A percentile compares a stretch with the other conserved stretches of the same genome.
Conservation (phyloP, 1,284 basidiomycete genomes). For the Volvariella volvacea region DNA sequence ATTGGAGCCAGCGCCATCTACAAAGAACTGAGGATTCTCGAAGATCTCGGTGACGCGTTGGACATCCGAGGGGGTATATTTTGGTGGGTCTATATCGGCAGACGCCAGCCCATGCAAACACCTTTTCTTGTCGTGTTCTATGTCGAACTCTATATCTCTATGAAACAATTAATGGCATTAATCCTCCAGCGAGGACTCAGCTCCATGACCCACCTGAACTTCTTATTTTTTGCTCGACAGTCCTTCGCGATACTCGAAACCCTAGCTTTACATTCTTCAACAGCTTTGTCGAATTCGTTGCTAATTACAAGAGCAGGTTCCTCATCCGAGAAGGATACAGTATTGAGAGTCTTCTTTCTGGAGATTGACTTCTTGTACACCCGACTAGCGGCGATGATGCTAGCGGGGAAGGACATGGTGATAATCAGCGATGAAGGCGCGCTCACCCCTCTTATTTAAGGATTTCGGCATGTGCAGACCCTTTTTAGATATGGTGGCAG, state of each 20-base stretch:
- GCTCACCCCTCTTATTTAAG: too few relatives aligned
- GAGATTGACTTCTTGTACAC: not conserved
- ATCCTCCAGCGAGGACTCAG: not conserved
- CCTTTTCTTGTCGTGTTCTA: conserved; percentile 33
- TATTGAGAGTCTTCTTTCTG: conserved; percentile 3
- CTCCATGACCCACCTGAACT: conserved; percentile 27
- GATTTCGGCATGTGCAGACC: too few relatives aligned
- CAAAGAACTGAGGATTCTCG: conserved; percentile 40
- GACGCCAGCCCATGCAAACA: conserved; percentile 35
- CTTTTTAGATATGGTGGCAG: too few relatives aligned
- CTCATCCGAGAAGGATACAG: conserved; percentile 16
- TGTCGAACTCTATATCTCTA: conserved; percentile 47
- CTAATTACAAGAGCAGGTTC: conserved; percentile 32
- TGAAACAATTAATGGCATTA: not conserved
- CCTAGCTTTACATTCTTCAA: conserved; percentile 31
- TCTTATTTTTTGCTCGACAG: conserved; percentile 33
- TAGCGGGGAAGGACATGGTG: not conserved
- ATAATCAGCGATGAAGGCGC: too few relatives aligned
- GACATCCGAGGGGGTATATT: conserved; percentile 29
- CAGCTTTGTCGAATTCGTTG: conserved; percentile 37
- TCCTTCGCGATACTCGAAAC: conserved; percentile 33
- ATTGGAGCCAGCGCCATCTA: conserved; percentile 31
- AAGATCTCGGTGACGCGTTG: conserved; percentile 43
- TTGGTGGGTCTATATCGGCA: conserved; percentile 18
- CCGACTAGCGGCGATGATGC: not conserved